Evolutionary conservation across 169 alveolate genomes (phyloP), one percentile per base, ranked within the genome.

Genomic region (Babesia caballi): DNA sequence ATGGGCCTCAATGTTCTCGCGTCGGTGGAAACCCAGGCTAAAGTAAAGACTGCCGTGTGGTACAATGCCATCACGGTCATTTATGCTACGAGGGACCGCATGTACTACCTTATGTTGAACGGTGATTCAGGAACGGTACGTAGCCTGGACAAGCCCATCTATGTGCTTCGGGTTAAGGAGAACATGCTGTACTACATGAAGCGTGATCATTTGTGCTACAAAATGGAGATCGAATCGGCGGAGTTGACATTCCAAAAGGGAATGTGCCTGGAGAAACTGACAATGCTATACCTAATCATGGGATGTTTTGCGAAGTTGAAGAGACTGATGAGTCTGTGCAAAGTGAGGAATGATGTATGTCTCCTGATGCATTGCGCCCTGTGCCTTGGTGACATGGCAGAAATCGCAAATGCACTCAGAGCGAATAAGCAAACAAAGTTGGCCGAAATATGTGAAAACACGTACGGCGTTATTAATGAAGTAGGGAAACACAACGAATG

Each of bases 231-330:
- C 19, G 50, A 19, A 4, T 78, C 86, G 17, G 94, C 95, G 14
- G 98, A 95, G 82, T 84, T 90, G 58, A 90, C 96, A 46, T 91
- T 89, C 61, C 89, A 92, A 40, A 89, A 91, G 80, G 84, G 85
- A 15, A 91, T 93, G 83, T 84, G 85, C 57, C 91, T 87, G 53
- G 95, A 95, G 49, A 93, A 92, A 74, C 73, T 95, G 40, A 70
- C 92, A 12, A 83, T 94, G 75, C 86, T 93, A 27, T 95, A 95
- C 71, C 65, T 89, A 7, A 76, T 90, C 12, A 88, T 92, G 30
- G 98, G 98, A 23, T 80, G 78, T 44, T 66, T 65, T 12, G 86
- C 90, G 35, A 84, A 92, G 53, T 95, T 96, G 32, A 87, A 66
- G 63, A 50, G 76, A 57, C 81, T 87, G 77, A 36, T 88, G 11